These are phyloP conservation scores for Rhododendron ovatum DNA, from an alignment of 148 eudicot genomes.

Conservation along the genomic window DNA sequence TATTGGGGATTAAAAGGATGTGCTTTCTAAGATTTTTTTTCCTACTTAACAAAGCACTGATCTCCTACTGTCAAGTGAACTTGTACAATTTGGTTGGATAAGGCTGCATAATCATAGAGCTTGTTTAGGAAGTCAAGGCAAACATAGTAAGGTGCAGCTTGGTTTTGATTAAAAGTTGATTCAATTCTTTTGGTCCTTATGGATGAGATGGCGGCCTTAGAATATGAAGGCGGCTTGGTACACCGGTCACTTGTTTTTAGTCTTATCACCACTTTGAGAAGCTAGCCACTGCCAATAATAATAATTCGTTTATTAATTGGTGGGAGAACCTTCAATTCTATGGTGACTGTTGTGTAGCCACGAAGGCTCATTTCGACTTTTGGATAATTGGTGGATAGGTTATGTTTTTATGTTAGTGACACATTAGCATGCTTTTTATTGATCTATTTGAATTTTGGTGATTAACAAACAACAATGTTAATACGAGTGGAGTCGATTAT, in stretches of 20 bases:
- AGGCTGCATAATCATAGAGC: neutral
- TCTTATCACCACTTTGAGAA: neutral
- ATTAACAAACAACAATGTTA: neutral
- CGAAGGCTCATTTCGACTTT: neutral
- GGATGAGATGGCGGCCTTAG: constrained; percentile 1
- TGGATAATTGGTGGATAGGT: neutral
- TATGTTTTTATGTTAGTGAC: neutral
- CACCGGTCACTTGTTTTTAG: neutral
- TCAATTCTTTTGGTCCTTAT: neutral
- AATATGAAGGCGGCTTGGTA: neutral
- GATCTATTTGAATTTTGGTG: neutral
- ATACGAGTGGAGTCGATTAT: neutral
- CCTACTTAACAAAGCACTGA: neutral
- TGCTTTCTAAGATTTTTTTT: neutral
- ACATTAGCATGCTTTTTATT: neutral
- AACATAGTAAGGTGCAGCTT: neutral
- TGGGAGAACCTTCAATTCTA: neutral
- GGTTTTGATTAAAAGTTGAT: neutral
- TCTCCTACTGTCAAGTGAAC: neutral
- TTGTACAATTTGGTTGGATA: neutral
- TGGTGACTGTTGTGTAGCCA: neutral
- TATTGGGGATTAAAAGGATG: too few species aligned
- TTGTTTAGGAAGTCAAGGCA: too few species aligned
- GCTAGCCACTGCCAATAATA: neutral
- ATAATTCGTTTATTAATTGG: neutral